phyloP scores from a whole-genome alignment of 768 basidiomycete genomes.

The Boletus pseudo-olivaceus region DNA sequence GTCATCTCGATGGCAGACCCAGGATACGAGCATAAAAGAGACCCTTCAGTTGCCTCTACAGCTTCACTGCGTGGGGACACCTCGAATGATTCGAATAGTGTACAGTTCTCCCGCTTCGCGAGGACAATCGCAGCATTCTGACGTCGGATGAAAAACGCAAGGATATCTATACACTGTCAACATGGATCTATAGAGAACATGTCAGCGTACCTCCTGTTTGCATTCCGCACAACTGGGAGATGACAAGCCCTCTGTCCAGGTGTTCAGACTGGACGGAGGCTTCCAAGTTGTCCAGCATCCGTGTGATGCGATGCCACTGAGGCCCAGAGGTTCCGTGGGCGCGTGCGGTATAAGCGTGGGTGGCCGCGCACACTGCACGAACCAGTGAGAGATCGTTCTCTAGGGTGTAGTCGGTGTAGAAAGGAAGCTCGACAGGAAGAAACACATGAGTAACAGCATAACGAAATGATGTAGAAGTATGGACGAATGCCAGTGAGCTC shows the following conservation, averaged over 20 bases:
- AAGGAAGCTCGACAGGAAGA: constrained; percentile 1
- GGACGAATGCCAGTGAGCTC: too few relatives aligned
- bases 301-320: not conserved
- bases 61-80: constrained; percentile 25
- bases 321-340: too few relatives aligned
- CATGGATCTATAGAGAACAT: not conserved
- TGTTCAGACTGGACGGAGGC: not conserved
- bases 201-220: not conserved
- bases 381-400: not conserved
- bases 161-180: constrained; percentile 26
- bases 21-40: constrained; percentile 32
- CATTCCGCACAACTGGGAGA: not conserved
- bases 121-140: constrained; percentile 46
- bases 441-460: constrained; percentile 8
- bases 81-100: constrained; percentile 12
- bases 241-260: not conserved
- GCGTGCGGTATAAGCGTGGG: too few relatives aligned
- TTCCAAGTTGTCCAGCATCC: constrained; percentile 4
- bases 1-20: constrained; percentile 11
- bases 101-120: constrained; percentile 19
- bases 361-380: not conserved
- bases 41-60: constrained; percentile 29
- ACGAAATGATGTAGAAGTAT: too few relatives aligned
- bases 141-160: constrained; percentile 35
- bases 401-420: not conserved